Base-by-base conservation (phyloP, 257 asterid species). In the Eustoma russellianum region DNA sequence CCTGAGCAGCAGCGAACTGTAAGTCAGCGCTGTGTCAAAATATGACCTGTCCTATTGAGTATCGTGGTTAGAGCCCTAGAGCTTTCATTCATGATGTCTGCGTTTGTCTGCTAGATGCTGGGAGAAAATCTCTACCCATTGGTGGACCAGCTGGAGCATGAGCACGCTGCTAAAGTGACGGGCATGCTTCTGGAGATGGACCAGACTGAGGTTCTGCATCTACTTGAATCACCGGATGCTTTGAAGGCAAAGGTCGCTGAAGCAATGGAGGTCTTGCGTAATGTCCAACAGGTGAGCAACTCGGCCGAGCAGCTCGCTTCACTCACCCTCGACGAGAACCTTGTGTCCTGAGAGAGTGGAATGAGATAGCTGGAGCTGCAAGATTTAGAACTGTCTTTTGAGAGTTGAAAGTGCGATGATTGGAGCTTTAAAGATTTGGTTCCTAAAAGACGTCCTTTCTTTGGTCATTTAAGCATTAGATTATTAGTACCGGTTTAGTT, bases 1-100 rank as follows among this genome's bases (percentile, higher is more conserved):
- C 73, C 82, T 4, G 96, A 83, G 18, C 93, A 81, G 60, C 96
- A 83, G 77, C 74, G 94, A 49, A 79, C 82, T 46, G 96, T 87
- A 66, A 68, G 79, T 17, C 19, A 1, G 2, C 30, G 3, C 30
- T 24, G 30, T 24, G 30, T 24, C 30, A 24, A 24, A 24, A 24
- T 2, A 24, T 24, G 30, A 24, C 30, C 50, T 38, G 45, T 17
- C 0, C 8, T 2, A 24, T n/a, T n/a, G n/a, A n/a, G n/a, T n/a
- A n/a, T 24, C 17, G 12, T 13, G 15, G 10, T 18, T 24, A 19
- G 35, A 15, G 6, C 10, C 33, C 46, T 15, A 8, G 38, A 12
- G 13, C 11, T 6, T 38, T 17, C 28, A 0, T n/a, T 41, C 14
- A 9, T 9, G 8, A 12, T 61, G 50, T 41, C 41, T 11, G 43